Evolutionary conservation across 352 stramenopile species (phyloP), one percentile per base, ranked within the genome.

Genomic region (Phytophthora hybrid): DNA sequence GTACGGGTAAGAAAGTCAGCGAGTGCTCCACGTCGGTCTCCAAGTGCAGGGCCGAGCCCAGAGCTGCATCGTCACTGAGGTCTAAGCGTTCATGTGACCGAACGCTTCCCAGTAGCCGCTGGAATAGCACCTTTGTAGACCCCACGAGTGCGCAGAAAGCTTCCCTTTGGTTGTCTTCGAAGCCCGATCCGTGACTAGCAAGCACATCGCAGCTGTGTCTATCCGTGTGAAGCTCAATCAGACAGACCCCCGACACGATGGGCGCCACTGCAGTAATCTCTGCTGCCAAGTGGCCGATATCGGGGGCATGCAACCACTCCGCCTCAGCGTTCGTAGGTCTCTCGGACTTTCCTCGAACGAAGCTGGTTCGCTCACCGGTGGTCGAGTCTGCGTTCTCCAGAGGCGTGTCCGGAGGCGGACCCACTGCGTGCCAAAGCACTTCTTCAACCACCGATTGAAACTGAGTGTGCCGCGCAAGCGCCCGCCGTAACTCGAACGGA

Each of bases 401-500:
- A 1, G 54, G 55, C n/a, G 41, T 59, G 29, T 72, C 62, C 6
- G 69, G 44, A 13, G 44, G 47, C 3, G 72, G 77, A 13, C 72
- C 74, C 8, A 89, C 69, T 0, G 77, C 73, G 11, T 82, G 57
- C 31, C 76, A 60, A 3, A 91, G 56, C 11, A 85, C 76, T 46
- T 84, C 66, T 59, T 89, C 72, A 13, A 91, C 72, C 2, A 81
- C 67, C 3, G 73, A 53, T 23, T 77, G 68, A 51, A 69, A 37
- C 34, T 69, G 41, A 21, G 52, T 63, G 9, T 69, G 66, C 39
- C 77, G 78, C 13, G 58, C 52, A 26, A 87, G 74, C 18, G 76
- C 60, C 34, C 86, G 76, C 26, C 71, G 84, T 19, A 93, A 60
- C 47, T 93, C 83, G 60, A 89, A 92, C 18, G 89, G 76, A 47